phyloP scores from a whole-genome alignment of 208 protist genomes.

The Blastocrithidia nonstop region DNA sequence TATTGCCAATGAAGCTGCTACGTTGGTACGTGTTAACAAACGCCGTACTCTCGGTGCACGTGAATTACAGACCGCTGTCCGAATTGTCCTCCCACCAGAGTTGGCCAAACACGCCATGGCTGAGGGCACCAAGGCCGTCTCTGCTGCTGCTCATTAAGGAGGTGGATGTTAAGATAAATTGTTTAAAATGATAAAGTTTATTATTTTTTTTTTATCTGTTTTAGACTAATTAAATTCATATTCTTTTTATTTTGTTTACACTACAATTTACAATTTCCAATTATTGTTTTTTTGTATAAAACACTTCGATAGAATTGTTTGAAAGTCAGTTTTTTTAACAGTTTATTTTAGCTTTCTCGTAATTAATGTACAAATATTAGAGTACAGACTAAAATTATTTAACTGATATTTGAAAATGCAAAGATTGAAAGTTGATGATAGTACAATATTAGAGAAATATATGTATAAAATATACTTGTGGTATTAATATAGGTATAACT shows the following conservation, averaged over 20 bases:
- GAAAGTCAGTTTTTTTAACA: neutral
- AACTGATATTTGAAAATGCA: neutral
- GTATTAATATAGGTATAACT: neutral
- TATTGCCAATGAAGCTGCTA: constrained; percentile 85
- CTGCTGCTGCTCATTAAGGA: constrained; percentile 42
- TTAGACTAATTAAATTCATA: neutral
- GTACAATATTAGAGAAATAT: neutral
- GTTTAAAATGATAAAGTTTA: neutral
- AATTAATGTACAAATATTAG: neutral
- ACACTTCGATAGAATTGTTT: neutral
- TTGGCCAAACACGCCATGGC: constrained; percentile 97
- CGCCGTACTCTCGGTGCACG: constrained; percentile 87
- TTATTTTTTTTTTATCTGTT: neutral
- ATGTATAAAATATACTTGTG: neutral
- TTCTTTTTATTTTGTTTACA: neutral
- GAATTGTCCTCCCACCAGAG: constrained; percentile 93
- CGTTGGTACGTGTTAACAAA: constrained; percentile 90
- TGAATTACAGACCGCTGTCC: constrained; percentile 93
- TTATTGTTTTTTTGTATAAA: constrained; percentile 1
- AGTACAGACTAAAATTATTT: too few species aligned
- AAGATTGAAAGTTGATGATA: neutral
- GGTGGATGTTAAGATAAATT: too few species aligned
- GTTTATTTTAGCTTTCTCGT: neutral
- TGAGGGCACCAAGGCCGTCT: constrained; percentile 94
- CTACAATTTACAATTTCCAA: neutral